phyloP scores from a whole-genome alignment of 1,284 basidiomycete genomes.

The Sporisorium graminicola region DNA sequence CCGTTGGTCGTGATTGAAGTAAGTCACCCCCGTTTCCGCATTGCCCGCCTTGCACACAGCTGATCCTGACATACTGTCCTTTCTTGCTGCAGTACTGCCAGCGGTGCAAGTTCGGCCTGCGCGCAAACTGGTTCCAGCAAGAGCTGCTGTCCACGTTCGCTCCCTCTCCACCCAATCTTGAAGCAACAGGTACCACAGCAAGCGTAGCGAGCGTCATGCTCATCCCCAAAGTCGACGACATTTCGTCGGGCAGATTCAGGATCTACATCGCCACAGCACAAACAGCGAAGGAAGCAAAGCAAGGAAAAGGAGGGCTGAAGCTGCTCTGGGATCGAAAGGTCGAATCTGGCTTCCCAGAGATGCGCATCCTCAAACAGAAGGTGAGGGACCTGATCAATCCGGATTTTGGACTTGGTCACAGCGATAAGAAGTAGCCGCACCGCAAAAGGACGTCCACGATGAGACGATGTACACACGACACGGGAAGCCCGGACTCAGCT shows the following conservation, averaged over 20 bases:
- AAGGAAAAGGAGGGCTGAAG: neutral
- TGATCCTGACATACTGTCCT: neutral
- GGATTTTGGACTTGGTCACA: constrained; percentile 18
- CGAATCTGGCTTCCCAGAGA: constrained; percentile 32
- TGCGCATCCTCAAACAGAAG: constrained; percentile 35
- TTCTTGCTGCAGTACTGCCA: constrained; percentile 29
- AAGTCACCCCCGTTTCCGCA: constrained; percentile 2
- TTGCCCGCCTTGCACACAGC: neutral
- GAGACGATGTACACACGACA: neutral
- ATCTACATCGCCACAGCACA: constrained; percentile 13
- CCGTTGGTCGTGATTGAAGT: constrained; percentile 37
- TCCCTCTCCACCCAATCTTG: neutral
- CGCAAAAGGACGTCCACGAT: neutral
- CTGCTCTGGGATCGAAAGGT: constrained; percentile 39
- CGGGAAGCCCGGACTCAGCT: no score
- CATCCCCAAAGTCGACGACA: constrained; percentile 20
- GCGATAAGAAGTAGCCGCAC: constrained; percentile 15
- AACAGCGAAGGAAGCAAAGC: neutral
- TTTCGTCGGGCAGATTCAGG: constrained; percentile 17
- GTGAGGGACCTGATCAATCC: constrained; percentile 34
- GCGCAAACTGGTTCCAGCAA: constrained; percentile 46
- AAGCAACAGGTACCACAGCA: neutral
- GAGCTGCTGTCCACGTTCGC: constrained; percentile 43
- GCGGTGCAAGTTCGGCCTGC: constrained; percentile 39
- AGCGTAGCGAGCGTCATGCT: constrained; percentile 16